phyloP scores from a whole-genome alignment of 108 stramenopile genomes.

The Conticribra guillardii region DNA sequence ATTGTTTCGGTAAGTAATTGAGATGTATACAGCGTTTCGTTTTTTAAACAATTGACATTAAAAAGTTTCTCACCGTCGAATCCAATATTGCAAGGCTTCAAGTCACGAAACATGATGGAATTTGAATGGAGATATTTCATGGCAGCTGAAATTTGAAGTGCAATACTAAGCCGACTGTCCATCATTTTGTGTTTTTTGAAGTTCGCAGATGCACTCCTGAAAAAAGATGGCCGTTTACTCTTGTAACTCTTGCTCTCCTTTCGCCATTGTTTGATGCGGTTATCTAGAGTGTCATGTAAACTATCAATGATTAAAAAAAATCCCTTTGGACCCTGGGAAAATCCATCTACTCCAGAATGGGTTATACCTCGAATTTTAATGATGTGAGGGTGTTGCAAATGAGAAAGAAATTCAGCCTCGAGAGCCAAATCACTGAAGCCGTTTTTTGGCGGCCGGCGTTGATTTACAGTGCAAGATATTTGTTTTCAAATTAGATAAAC shows the following conservation, averaged over 20 bases:
- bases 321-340: conserved; percentile 28
- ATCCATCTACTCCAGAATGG: conserved; percentile 16
- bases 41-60: too few species aligned
- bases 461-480: background rate
- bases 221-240: background rate
- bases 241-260: background rate
- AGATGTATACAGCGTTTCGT: too few species aligned
- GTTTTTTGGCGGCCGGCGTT: too few species aligned
- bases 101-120: conserved; percentile 37
- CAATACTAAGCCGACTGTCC: conserved; percentile 12
- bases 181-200: conserved; percentile 1
- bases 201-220: background rate
- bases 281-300: conserved; percentile 50
- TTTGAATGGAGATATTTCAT: conserved; percentile 37
- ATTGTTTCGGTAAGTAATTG: background rate
- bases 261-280: conserved; percentile 41
- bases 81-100: conserved; percentile 52
- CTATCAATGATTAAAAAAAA: conserved; percentile 70
- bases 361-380: conserved; percentile 56
- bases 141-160: conserved; percentile 37
- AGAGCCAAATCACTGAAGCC: conserved; percentile 58
- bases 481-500: too few species aligned
- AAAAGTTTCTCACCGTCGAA: conserved; percentile 31
- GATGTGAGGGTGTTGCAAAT: conserved; percentile 66
- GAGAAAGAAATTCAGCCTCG: conserved; percentile 62